These are phyloP conservation scores for Sicyos edulis DNA, from an alignment of 306 rosid species.

Conservation along the genomic window DNA sequence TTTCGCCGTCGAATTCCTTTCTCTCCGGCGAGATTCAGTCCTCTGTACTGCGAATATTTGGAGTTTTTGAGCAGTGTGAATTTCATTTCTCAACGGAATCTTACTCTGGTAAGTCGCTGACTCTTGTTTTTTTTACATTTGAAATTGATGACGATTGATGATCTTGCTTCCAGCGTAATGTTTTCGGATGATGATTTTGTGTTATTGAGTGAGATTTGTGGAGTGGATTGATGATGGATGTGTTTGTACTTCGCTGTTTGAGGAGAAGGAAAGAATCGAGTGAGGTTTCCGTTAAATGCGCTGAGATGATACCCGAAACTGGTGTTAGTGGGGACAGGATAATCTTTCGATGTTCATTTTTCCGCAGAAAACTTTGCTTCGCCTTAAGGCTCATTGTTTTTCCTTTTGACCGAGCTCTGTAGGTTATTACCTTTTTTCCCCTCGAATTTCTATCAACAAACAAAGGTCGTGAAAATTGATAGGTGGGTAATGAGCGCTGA, in stretches of 20 bases:
- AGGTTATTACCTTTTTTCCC: neutral
- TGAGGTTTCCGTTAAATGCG: constrained; percentile 3
- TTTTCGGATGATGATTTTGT: constrained; percentile 14
- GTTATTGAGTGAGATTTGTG: neutral
- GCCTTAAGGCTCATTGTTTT: constrained; percentile 6
- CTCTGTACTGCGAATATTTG: constrained; percentile 17
- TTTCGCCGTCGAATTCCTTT: neutral
- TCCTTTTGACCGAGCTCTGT: constrained; percentile 1
- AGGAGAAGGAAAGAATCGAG: constrained; percentile 16
- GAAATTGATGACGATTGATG: neutral
- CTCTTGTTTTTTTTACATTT: constrained; percentile 18
- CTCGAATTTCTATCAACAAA: neutral
- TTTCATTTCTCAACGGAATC: neutral
- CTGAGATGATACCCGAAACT: neutral
- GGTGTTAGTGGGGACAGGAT: neutral
- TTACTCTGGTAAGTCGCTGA: constrained; percentile 31
- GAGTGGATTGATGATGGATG: neutral
- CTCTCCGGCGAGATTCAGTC: neutral
- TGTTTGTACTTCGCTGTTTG: constrained; percentile 6
- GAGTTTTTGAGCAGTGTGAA: neutral
- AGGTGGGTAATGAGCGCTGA: neutral
- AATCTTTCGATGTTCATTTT: neutral
- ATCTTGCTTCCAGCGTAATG: neutral
- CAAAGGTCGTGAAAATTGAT: neutral
- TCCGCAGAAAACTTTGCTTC: neutral